Conservation (phyloP, 2,329 filamentous ascomycete genomes). For the Lachnellula willkommii region DNA sequence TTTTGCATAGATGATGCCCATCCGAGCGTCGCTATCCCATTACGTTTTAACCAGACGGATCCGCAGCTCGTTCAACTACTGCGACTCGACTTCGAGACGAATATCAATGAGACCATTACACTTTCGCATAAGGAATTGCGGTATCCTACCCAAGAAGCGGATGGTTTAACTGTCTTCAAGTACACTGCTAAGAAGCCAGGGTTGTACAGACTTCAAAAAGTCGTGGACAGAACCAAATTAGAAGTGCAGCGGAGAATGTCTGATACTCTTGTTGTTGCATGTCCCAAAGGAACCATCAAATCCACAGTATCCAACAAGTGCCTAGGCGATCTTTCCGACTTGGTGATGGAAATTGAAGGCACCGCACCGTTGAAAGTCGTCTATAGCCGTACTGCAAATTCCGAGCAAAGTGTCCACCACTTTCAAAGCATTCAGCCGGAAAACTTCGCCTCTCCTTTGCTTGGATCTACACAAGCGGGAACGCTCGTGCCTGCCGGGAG, state of each 20-base stretch:
- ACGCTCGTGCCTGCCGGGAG: slow-evolving; percentile 52
- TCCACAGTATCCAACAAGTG: slow-evolving; percentile 65
- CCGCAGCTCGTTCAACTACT: slow-evolving; percentile 86
- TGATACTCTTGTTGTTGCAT: slow-evolving; percentile 79
- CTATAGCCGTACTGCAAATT: slow-evolving; percentile 84
- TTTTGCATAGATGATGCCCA: slow-evolving; percentile 71
- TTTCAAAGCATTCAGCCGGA: slow-evolving; percentile 94
- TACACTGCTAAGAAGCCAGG: slow-evolving; percentile 80
- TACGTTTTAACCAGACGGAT: slow-evolving; percentile 89
- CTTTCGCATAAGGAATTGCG: slow-evolving; percentile 68
- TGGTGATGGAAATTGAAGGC: slow-evolving; percentile 77
- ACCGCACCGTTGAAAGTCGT: slow-evolving; percentile 88
- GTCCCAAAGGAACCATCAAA: slow-evolving; percentile 72
- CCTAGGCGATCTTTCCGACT: slow-evolving; percentile 78
- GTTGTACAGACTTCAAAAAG: slow-evolving; percentile 76
- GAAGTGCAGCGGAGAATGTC: slow-evolving; percentile 74
- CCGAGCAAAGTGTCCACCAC: slow-evolving; percentile 75
- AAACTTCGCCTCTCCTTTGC: slow-evolving; percentile 70
- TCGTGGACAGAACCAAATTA: slow-evolving; percentile 89
- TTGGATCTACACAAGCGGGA: slow-evolving; percentile 53
- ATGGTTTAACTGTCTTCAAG: slow-evolving; percentile 54
- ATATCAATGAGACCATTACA: slow-evolving; percentile 72
- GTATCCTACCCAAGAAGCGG: slow-evolving; percentile 60
- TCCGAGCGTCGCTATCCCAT: slow-evolving; percentile 63
- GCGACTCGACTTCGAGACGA: slow-evolving; percentile 77